A percentile compares a stretch with the other conserved stretches of the same genome.
These are phyloP conservation scores for Podaxis mareebaensis DNA, from an alignment of 768 basidiomycete species.

Conservation along the genomic window DNA sequence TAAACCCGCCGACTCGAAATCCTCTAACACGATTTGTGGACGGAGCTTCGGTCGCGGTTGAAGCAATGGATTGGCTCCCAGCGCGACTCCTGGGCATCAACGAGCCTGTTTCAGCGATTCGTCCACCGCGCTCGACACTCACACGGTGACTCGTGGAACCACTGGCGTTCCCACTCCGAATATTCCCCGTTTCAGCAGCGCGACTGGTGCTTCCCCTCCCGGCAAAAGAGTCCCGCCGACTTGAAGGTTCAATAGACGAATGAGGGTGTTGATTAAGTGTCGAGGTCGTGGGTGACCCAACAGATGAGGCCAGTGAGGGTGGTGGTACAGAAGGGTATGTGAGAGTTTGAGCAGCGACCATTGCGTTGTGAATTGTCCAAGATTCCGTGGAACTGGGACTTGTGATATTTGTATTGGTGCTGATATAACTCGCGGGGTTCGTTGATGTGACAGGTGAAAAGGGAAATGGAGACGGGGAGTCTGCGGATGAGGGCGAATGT, in stretches of 20 bases:
- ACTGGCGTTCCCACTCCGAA: slow-evolving; percentile 36
- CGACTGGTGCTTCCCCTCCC: slow-evolving; percentile 36
- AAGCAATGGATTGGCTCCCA: slow-evolving; percentile 9
- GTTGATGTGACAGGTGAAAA: slow-evolving; percentile 60
- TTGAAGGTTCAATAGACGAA: slow-evolving; percentile 54
- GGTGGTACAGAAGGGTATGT: slow-evolving; percentile 85
- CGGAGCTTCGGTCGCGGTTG: slow-evolving; percentile 7
- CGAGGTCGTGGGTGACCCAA: slow-evolving; percentile 66
- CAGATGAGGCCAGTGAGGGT: slow-evolving; percentile 76
- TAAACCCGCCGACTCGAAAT: slow-evolving; percentile 11
- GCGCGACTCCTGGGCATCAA: slow-evolving; percentile 33
- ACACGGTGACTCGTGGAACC: slow-evolving; percentile 49
- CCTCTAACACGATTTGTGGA: slow-evolving; percentile 9
- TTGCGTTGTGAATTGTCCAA: slow-evolving; percentile 41
- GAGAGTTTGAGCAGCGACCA: slow-evolving; percentile 42
- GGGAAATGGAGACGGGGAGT: slow-evolving; percentile 69
- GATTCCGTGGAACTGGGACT: slow-evolving; percentile 72
- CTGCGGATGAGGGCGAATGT: slow-evolving; percentile 63
- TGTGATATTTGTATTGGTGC: slow-evolving; percentile 64
- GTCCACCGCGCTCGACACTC: slow-evolving; percentile 63
- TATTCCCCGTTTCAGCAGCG: slow-evolving; percentile 33
- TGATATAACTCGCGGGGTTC: slow-evolving; percentile 56
- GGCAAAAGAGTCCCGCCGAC: slow-evolving; percentile 52
- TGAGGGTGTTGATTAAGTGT: slow-evolving; percentile 44
- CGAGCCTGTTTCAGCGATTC: slow-evolving; percentile 61